Conservation (phyloP, 768 basidiomycete genomes). For the Psilocybe tampanensis region DNA sequence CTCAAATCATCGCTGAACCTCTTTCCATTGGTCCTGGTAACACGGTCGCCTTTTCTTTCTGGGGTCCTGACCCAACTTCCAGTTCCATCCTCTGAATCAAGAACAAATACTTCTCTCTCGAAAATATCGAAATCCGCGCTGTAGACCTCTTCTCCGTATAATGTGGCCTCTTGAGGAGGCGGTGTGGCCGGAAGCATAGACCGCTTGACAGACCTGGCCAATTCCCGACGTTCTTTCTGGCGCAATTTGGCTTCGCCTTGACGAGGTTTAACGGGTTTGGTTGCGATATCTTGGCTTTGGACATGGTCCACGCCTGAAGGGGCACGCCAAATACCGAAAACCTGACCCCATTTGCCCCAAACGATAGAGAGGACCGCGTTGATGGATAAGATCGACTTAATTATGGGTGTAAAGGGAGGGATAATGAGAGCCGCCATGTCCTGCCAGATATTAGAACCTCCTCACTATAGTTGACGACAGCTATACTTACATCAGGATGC, state of each 20-base stretch:
- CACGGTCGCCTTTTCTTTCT: neutral
- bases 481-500: slow-evolving; percentile 28
- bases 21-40: slow-evolving; percentile 2
- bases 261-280: slow-evolving; percentile 3
- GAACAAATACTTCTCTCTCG: neutral
- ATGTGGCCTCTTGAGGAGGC: neutral
- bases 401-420: slow-evolving; percentile 22
- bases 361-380: slow-evolving; percentile 21
- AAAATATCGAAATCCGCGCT: slow-evolving; percentile 4
- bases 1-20: slow-evolving; percentile 1
- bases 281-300: slow-evolving; percentile 4
- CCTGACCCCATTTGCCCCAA: slow-evolving; percentile 28
- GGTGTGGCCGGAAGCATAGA: neutral
- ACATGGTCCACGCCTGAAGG: slow-evolving; percentile 4
- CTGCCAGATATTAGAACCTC: slow-evolving; percentile 11
- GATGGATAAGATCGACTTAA: slow-evolving; percentile 17
- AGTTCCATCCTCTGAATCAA: neutral
- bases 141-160: neutral
- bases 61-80: neutral
- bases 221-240: slow-evolving; percentile 4
- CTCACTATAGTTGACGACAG: neutral
- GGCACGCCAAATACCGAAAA: slow-evolving; percentile 30
- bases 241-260: slow-evolving; percentile 2
- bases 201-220: slow-evolving; percentile 3
- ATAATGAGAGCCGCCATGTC: slow-evolving; percentile 23